These are phyloP conservation scores for Calonectria honghensis DNA, from an alignment of 2,329 filamentous ascomycete genomes.

Conservation along the genomic window DNA sequence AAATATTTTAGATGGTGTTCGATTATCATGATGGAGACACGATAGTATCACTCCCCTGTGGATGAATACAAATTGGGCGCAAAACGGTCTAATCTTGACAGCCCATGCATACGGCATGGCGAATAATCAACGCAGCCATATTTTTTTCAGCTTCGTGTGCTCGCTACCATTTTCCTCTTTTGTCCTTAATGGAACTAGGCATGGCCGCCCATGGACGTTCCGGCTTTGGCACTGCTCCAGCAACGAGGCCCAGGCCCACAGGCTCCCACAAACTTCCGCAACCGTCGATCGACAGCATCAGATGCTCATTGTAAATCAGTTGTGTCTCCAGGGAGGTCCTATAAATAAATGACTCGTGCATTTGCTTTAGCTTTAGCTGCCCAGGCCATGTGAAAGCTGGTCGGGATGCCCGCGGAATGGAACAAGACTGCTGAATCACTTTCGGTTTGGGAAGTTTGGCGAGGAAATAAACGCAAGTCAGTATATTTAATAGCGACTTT, in stretches of 20 bases:
- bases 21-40: neutral
- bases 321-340: neutral
- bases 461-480: neutral
- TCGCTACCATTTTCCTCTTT: neutral
- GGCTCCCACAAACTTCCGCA: neutral
- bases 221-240: neutral
- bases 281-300: neutral
- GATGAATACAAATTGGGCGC: neutral
- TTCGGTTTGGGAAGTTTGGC: too few relatives aligned
- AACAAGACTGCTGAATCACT: neutral
- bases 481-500: neutral
- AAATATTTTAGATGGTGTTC: neutral
- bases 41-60: neutral
- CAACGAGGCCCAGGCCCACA: neutral
- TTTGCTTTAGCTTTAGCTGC: too few relatives aligned
- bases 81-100: neutral
- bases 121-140: neutral
- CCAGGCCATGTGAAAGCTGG: neutral
- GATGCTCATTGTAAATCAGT: neutral
- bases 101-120: neutral
- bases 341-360: neutral
- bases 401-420: too few relatives aligned
- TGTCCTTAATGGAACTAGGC: neutral
- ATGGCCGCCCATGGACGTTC: neutral
- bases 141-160: neutral